Percentiles rank a stretch among this genome's conserved stretches.
These are phyloP conservation scores for Colletotrichum magnum DNA, from an alignment of 2,329 filamentous ascomycete genomes.

Conservation along the genomic window DNA sequence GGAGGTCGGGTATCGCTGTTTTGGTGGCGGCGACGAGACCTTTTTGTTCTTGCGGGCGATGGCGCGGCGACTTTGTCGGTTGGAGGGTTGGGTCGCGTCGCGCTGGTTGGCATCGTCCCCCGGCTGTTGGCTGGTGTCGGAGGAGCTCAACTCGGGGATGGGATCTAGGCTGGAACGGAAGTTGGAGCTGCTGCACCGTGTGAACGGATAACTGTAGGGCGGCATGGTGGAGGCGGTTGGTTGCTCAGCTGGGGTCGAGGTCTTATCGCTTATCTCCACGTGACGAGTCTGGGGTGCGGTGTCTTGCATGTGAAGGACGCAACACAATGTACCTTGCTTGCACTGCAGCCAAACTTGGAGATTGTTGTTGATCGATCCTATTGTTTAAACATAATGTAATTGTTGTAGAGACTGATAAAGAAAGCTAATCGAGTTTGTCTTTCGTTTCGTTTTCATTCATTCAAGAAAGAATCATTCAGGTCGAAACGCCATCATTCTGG, in stretches of 20 bases:
- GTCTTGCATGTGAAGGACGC: constrained; percentile 30
- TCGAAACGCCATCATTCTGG: too few relatives aligned
- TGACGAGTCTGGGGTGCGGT: constrained; percentile 18
- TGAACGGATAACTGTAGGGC: background rate
- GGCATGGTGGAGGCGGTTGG: constrained; percentile 37
- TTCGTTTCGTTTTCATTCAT: too few relatives aligned
- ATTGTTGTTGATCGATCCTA: background rate
- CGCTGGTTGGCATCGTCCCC: constrained; percentile 34
- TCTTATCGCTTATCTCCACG: constrained; percentile 41
- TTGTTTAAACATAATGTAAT: background rate
- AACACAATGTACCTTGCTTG: background rate
- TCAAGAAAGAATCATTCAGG: too few relatives aligned
- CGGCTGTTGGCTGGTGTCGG: constrained; percentile 4
- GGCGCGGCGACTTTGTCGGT: background rate
- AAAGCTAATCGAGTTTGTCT: too few relatives aligned
- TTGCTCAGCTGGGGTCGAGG: constrained; percentile 7
- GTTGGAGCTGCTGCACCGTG: constrained; percentile 17
- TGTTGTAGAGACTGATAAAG: too few relatives aligned
- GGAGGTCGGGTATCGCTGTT: background rate
- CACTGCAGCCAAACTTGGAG: background rate
- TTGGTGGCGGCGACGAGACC: background rate
- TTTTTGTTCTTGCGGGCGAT: background rate
- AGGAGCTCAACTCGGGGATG: constrained; percentile 28
- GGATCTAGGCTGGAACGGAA: constrained; percentile 29
- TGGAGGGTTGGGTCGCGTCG: constrained; percentile 16